These are phyloP conservation scores for Penicillium herquei DNA, from an alignment of 495 filamentous ascomycete species.

Conservation along the genomic window DNA sequence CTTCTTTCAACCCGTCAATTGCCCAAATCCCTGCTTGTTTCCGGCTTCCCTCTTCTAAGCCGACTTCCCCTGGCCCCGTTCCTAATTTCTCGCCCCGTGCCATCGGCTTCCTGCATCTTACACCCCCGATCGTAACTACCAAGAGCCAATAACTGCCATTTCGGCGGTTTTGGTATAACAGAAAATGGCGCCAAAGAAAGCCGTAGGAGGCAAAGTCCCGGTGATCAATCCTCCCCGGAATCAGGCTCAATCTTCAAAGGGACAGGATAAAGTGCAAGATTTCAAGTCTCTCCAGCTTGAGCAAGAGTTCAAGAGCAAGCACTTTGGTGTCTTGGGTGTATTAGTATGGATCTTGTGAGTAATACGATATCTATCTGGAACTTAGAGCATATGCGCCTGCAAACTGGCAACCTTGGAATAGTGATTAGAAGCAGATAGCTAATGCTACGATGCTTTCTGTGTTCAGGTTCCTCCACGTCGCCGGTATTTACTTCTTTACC, in stretches of 20 bases:
- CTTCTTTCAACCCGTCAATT: constrained; percentile 12
- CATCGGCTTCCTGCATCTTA: neutral
- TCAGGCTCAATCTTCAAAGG: neutral
- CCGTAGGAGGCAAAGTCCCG: neutral
- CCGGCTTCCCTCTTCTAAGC: constrained; percentile 22
- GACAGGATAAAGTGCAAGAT: constrained; percentile 18
- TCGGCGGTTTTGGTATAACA: neutral
- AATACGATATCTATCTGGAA: neutral
- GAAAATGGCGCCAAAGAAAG: constrained; percentile 8
- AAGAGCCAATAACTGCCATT: neutral
- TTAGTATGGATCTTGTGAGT: constrained; percentile 47
- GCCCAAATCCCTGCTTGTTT: constrained; percentile 18
- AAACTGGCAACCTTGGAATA: neutral
- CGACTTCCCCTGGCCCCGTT: neutral
- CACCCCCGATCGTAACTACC: neutral
- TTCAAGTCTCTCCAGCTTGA: constrained; percentile 27
- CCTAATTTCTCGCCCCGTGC: neutral
- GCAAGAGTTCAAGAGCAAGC: constrained; percentile 41
- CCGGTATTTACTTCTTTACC: constrained; percentile 88
- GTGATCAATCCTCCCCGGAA: neutral
- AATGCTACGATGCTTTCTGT: constrained; percentile 2
- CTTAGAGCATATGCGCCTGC: neutral
- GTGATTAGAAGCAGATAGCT: constrained; percentile 1
- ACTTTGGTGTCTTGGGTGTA: constrained; percentile 41
- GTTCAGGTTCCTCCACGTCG: constrained; percentile 64